Conservation (phyloP, 495 filamentous ascomycete species). For the Penicillium roqueforti region DNA sequence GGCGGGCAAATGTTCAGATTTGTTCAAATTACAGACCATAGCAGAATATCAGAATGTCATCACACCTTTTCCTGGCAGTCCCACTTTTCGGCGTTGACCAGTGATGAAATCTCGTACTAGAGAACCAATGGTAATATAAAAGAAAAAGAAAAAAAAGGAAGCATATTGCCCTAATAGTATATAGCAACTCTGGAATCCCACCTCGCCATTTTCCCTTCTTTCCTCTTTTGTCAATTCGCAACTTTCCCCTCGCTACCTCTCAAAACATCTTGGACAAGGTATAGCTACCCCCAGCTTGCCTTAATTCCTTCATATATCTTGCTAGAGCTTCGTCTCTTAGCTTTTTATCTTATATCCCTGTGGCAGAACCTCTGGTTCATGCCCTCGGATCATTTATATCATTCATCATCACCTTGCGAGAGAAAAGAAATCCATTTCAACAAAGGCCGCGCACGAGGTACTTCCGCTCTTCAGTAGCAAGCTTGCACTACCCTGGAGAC, state of each 20-base stretch:
- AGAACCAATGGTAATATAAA: neutral
- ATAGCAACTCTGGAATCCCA: conserved; percentile 16
- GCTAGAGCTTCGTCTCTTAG: neutral
- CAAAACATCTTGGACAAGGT: conserved; percentile 4
- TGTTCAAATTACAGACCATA: neutral
- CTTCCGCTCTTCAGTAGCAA: conserved; percentile 18
- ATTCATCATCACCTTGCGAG: neutral
- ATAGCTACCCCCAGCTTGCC: conserved; percentile 19
- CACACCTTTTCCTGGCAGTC: neutral
- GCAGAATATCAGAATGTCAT: too few species aligned
- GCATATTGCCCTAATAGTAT: conserved; percentile 8
- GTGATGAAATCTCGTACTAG: neutral
- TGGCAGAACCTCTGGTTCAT: neutral
- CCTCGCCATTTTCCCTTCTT: conserved; percentile 1
- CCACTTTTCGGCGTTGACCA: neutral
- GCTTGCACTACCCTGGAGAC: neutral
- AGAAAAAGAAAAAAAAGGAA: conserved; percentile 4
- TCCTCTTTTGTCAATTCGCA: conserved; percentile 2
- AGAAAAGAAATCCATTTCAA: conserved; percentile 14
- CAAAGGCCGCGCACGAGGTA: conserved; percentile 5
- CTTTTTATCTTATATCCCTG: neutral
- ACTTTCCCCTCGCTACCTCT: neutral
- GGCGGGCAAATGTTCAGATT: too few species aligned
- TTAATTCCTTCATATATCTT: neutral
- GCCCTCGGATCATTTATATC: neutral